Evolutionary conservation across 2,329 filamentous ascomycete genomes (phyloP).

Genomic region (Scedosporium dehoogii): DNA sequence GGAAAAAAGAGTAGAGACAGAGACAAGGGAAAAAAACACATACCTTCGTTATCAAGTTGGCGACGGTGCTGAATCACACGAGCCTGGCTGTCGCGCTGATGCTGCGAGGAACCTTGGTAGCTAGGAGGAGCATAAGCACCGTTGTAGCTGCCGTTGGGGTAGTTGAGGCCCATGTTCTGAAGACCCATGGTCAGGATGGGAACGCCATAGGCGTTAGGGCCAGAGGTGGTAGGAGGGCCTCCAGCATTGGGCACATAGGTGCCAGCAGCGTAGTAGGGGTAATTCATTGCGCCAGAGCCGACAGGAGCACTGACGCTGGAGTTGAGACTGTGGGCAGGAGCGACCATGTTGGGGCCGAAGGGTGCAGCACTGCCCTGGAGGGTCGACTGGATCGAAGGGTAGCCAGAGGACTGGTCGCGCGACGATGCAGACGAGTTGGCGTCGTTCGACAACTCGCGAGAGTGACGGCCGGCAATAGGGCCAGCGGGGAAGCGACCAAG

Average conservation of each 20-base stretch:
- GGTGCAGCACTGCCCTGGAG: constrained; percentile 72
- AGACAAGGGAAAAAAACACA: constrained; percentile 14
- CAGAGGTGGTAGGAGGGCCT: constrained; percentile 12
- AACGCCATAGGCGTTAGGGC: constrained; percentile 30
- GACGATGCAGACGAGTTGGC: constrained; percentile 25
- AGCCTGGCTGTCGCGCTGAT: constrained; percentile 61
- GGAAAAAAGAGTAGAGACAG: neutral
- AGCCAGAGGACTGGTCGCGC: constrained; percentile 37
- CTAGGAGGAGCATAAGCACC: constrained; percentile 8
- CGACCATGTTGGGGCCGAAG: constrained; percentile 54
- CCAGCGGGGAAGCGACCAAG: constrained; percentile 68
- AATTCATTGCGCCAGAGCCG: constrained; percentile 14
- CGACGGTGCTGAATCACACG: constrained; percentile 68
- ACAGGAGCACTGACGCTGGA: constrained; percentile 16
- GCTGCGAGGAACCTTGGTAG: constrained; percentile 23
- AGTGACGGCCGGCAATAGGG: constrained; percentile 57
- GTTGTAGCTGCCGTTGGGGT: neutral
- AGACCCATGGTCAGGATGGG: constrained; percentile 59
- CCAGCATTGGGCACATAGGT: constrained; percentile 5
- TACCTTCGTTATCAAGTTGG: constrained; percentile 63
- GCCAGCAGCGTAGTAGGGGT: constrained; percentile 4
- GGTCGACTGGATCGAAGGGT: constrained; percentile 56
- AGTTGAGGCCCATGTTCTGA: constrained; percentile 45
- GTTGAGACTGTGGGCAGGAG: constrained; percentile 21
- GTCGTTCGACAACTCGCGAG: constrained; percentile 57